Base-by-base conservation (phyloP, 2,329 filamentous ascomycete species). In the Fusarium xylarioides region DNA sequence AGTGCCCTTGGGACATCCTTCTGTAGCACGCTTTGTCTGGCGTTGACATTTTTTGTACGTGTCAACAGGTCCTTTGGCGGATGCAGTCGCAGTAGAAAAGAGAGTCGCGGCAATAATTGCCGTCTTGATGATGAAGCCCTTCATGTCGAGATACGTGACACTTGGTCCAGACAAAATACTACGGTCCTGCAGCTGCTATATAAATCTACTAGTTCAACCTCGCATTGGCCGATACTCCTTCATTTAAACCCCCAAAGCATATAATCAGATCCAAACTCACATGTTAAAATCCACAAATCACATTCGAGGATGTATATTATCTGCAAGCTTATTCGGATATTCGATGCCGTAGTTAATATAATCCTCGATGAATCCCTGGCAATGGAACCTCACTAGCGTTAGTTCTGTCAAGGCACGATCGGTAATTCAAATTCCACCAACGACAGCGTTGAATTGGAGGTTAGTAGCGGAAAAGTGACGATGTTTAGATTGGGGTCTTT, bases 1-100 rank as follows among this genome's bases (percentile, higher is more conserved):
- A 8, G 83, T 85, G 2, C 81, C 81, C 3, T 74, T 53, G 1
- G 84, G 83, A 52, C 84, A 85, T 7, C 83, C 83, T 5, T 80
- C 72, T 11, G 72, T 67, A 3, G 75, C 71, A 23, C 46, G 52
- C n/a, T 50, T 61, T 14, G 75, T 76, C 14, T 64, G 46, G 1
- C 49, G 67, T 44, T 76, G 74, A 4, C 74, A 76, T 46, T 70
- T 69, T 2, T 66, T 74, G 16, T 76, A 76, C 6, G 74, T 76
- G 11, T 63, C 68, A 11, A 68, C 74, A 0, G 74, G 74, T 1
- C 49, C 53, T 18, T 66, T 74, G 2, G 44, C 15, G 3, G 35
- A 52, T 26, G 68, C 68, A 4, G 23, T 30, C 5, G 30, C 4
- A 6, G 43, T 28, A 1, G 53, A 44, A 2, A 71, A 53, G 2